A percentile compares a stretch with the other conserved stretches of the same genome.
Conservation (phyloP, 306 rosid genomes). For the Rosa lucieae region DNA sequence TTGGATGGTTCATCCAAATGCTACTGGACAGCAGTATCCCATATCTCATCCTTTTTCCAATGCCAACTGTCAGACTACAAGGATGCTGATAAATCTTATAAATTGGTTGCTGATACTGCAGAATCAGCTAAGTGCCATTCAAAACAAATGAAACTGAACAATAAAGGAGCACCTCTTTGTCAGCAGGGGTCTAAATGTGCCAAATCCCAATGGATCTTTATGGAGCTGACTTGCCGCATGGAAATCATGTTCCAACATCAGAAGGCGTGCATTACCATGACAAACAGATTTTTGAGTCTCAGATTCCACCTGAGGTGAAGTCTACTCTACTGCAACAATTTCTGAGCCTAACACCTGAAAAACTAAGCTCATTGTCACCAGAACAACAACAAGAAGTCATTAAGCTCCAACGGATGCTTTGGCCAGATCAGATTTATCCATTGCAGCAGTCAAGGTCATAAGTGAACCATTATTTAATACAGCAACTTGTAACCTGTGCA, state of each 20-base stretch:
- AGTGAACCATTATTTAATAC: not conserved
- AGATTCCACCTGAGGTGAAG: slow-evolving; percentile 58
- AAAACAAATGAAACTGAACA: slow-evolving; percentile 62
- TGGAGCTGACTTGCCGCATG: slow-evolving; percentile 41
- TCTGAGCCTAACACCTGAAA: slow-evolving; percentile 79
- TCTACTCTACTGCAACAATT: slow-evolving; percentile 78
- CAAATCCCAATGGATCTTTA: slow-evolving; percentile 44
- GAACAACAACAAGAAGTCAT: slow-evolving; percentile 83
- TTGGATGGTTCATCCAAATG: slow-evolving; percentile 51
- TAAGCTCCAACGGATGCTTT: slow-evolving; percentile 80
- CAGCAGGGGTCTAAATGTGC: slow-evolving; percentile 26
- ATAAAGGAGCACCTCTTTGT: slow-evolving; percentile 44
- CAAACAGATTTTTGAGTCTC: slow-evolving; percentile 54
- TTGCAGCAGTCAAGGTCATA: slow-evolving; percentile 33
- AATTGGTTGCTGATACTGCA: slow-evolving; percentile 32
- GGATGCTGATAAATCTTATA: slow-evolving; percentile 49
- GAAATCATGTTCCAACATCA: slow-evolving; percentile 38
- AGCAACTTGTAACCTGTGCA: not conserved
- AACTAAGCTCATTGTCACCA: slow-evolving; percentile 66
- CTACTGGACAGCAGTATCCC: slow-evolving; percentile 27
- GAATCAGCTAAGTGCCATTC: slow-evolving; percentile 49
- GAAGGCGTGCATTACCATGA: slow-evolving; percentile 47
- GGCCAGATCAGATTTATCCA: slow-evolving; percentile 61
- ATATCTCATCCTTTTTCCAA: slow-evolving; percentile 38
- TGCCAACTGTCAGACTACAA: slow-evolving; percentile 56